A percentile compares a stretch with the other conserved stretches of the same genome.
These are phyloP conservation scores for Solanum appendiculatum DNA, from an alignment of 257 asterid species.

Conservation along the genomic window DNA sequence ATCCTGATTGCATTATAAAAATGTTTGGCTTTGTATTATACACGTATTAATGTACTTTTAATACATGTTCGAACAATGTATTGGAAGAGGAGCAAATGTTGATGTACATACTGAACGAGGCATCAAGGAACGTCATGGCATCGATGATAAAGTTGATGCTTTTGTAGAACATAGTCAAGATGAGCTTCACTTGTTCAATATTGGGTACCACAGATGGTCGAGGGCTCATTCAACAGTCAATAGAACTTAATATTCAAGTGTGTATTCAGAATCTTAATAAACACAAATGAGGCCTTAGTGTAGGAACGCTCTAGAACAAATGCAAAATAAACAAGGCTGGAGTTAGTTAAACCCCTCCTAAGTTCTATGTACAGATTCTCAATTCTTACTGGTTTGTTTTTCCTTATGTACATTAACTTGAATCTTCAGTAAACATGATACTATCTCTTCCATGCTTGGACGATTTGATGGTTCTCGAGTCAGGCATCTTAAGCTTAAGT, in stretches of 20 bases:
- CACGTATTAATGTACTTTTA: not conserved
- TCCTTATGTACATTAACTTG: slow-evolving; percentile 23
- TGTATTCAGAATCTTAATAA: not conserved
- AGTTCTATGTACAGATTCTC: not conserved
- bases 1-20: not conserved
- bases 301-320: not conserved
- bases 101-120: not conserved
- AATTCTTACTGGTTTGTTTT: not conserved
- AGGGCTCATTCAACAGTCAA: not conserved
- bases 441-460: slow-evolving; percentile 47
- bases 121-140: not conserved
- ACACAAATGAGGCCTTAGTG: not conserved
- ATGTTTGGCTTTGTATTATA: not conserved
- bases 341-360: not conserved
- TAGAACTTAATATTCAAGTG: not conserved
- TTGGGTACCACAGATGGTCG: not conserved
- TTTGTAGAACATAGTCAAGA: not conserved
- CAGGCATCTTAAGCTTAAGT: slow-evolving; percentile 36
- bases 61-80: not conserved
- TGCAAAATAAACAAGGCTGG: not conserved
- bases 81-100: not conserved
- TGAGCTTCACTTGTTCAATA: not conserved
- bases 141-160: not conserved
- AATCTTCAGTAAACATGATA: slow-evolving; percentile 36
- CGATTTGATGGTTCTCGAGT: slow-evolving; percentile 31